Evolutionary conservation across 495 filamentous ascomycete species (phyloP).

Genomic region (Aspergillus saccharolyticus): DNA sequence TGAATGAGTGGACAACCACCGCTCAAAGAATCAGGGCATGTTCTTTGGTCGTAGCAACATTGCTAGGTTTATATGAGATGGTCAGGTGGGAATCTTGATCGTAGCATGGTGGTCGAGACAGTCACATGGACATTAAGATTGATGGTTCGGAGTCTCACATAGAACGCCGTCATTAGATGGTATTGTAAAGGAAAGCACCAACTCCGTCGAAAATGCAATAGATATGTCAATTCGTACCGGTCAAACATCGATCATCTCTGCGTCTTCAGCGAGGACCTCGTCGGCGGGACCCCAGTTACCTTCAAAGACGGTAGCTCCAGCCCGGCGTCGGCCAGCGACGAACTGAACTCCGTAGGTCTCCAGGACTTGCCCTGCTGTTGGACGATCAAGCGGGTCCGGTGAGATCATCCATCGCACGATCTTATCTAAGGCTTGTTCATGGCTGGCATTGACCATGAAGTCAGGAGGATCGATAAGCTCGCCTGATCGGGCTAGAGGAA

Average conservation of each 20-base stretch:
- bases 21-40: neutral
- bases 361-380: conserved; percentile 68
- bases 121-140: conserved; percentile 15
- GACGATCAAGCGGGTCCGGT: conserved; percentile 66
- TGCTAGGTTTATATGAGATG: conserved; percentile 6
- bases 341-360: conserved; percentile 64
- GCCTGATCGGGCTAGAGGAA: conserved; percentile 43
- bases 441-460: conserved; percentile 74
- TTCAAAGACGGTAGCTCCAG: conserved; percentile 87
- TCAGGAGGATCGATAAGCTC: conserved; percentile 71
- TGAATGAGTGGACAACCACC: conserved; percentile 3
- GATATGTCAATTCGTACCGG: conserved; percentile 26
- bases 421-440: conserved; percentile 72
- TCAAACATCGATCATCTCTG: conserved; percentile 71
- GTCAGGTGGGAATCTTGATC: conserved; percentile 5
- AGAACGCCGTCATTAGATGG: conserved; percentile 35
- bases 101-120: conserved; percentile 6
- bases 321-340: conserved; percentile 66
- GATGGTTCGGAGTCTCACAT: conserved; percentile 19
- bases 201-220: conserved; percentile 42
- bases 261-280: conserved; percentile 61
- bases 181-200: conserved; percentile 30
- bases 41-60: conserved; percentile 1
- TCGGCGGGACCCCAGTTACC: conserved; percentile 90
- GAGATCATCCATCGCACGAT: conserved; percentile 85